A percentile compares a stretch with the other conserved stretches of the same genome.
Conservation (phyloP, 495 filamentous ascomycete species). For the Penicillium chermesinum region DNA sequence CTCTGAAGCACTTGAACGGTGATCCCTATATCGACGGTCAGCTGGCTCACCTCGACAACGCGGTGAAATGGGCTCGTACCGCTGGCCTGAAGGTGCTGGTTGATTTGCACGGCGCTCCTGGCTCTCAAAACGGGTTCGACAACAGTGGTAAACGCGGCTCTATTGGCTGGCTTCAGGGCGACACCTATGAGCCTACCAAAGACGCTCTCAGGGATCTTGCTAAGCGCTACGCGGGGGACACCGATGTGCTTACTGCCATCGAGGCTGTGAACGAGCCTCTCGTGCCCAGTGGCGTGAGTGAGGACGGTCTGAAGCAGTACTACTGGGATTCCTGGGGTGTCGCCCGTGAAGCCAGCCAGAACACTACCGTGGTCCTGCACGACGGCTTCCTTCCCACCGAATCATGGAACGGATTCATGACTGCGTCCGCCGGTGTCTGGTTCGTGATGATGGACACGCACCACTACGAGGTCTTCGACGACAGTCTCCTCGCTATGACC, state of each 20-base stretch:
- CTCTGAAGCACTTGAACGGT: constrained; percentile 49
- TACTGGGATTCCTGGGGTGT: constrained; percentile 58
- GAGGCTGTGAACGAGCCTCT: constrained; percentile 70
- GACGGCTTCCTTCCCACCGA: constrained; percentile 63
- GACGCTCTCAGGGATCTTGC: constrained; percentile 54
- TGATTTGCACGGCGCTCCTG: constrained; percentile 69
- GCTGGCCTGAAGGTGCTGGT: constrained; percentile 63
- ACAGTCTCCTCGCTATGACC: constrained; percentile 46
- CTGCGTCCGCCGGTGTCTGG: constrained; percentile 41
- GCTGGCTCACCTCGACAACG: constrained; percentile 58
- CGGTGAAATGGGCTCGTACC: constrained; percentile 62
- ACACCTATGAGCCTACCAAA: constrained; percentile 53
- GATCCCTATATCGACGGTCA: constrained; percentile 74
- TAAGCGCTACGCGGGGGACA: constrained; percentile 52
- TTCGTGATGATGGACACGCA: constrained; percentile 66
- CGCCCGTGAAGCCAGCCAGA: constrained; percentile 43
- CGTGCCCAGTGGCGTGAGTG: constrained; percentile 49
- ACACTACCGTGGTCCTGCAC: constrained; percentile 57
- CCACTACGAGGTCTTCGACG: constrained; percentile 65
- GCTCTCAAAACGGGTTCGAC: constrained; percentile 79
- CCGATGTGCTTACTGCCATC: constrained; percentile 64
- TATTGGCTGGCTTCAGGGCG: constrained; percentile 58
- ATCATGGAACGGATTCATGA: constrained; percentile 71
- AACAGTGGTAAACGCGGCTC: constrained; percentile 64
- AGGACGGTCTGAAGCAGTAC: constrained; percentile 52